These are phyloP conservation scores for Capronia epimyces DNA, from an alignment of 2,329 filamentous ascomycete genomes.

Conservation along the genomic window DNA sequence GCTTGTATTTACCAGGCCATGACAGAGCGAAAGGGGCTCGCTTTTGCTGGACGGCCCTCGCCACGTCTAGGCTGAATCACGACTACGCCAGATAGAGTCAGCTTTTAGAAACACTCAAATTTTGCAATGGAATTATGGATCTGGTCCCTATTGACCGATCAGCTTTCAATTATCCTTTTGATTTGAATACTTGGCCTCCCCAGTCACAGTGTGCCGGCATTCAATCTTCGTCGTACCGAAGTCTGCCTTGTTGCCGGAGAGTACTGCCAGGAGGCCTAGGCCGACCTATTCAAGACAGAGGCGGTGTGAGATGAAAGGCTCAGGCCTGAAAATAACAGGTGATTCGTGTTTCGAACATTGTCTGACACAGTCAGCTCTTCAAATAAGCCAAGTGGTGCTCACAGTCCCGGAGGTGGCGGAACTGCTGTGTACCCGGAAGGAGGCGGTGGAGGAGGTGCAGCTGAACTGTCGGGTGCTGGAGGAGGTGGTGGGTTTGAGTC, in stretches of 20 bases:
- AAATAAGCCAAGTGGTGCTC: constrained; percentile 11
- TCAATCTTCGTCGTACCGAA: constrained; percentile 7
- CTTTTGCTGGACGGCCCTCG: no score
- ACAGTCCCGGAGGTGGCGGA: constrained; percentile 24
- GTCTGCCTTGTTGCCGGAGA: background rate
- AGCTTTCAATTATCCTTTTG: constrained; percentile 20
- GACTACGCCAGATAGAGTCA: constrained; percentile 21
- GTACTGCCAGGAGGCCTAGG: background rate
- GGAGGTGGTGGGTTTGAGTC: constrained; percentile 61
- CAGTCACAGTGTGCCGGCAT: constrained; percentile 3
- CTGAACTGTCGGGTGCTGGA: constrained; percentile 46
- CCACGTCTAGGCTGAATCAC: constrained; percentile 3
- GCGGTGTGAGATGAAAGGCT: background rate
- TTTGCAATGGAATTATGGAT: constrained; percentile 23
- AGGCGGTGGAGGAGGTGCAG: constrained; percentile 18
- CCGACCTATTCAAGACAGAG: background rate
- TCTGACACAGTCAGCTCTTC: background rate
- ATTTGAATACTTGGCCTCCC: constrained; percentile 25
- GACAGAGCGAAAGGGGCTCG: background rate
- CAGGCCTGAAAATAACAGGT: background rate
- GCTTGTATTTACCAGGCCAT: background rate
- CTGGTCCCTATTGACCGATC: constrained; percentile 28
- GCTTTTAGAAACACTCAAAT: constrained; percentile 13
- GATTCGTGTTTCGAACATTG: background rate
- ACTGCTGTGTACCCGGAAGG: constrained; percentile 21